phyloP scores from a whole-genome alignment of 768 basidiomycete species.

The Ramaria sp. region DNA sequence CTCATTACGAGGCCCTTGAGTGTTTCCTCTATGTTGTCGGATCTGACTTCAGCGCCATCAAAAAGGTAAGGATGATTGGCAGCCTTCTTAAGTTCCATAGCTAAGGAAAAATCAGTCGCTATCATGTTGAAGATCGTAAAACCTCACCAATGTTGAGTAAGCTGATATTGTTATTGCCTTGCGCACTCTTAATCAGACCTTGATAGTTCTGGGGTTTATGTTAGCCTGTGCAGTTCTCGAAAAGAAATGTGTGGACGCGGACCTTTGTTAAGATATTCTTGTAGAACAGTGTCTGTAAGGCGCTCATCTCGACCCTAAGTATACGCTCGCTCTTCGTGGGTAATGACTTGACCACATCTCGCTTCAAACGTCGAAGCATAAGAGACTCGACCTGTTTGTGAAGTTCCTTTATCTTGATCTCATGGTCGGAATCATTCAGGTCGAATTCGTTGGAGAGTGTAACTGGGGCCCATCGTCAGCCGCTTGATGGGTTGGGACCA shows the following conservation, averaged over 20 bases:
- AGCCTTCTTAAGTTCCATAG: constrained; percentile 98
- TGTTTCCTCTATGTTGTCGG: constrained; percentile 62
- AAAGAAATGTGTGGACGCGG: constrained; percentile 11
- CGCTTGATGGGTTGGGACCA: neutral
- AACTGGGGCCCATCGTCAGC: constrained; percentile 36
- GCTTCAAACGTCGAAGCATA: constrained; percentile 92
- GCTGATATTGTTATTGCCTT: constrained; percentile 85
- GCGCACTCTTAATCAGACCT: constrained; percentile 81
- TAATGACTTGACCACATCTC: constrained; percentile 89
- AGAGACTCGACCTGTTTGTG: constrained; percentile 86
- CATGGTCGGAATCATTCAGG: constrained; percentile 85
- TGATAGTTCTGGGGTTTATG: constrained; percentile 67
- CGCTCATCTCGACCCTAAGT: constrained; percentile 92
- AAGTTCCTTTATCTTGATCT: constrained; percentile 89
- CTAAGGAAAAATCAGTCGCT: constrained; percentile 25
- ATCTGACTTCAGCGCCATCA: constrained; percentile 77
- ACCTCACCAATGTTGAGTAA: constrained; percentile 82
- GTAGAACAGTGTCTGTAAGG: constrained; percentile 95
- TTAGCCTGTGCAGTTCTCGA: constrained; percentile 3
- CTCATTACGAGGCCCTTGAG: constrained; percentile 97
- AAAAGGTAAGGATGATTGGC: constrained; percentile 98
- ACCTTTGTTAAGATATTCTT: constrained; percentile 96
- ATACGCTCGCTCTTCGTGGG: constrained; percentile 99
- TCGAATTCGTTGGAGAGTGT: constrained; percentile 93
- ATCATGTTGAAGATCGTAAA: neutral